Evolutionary conservation across 2,329 filamentous ascomycete genomes (phyloP).

Genomic region (Neofusicoccum umdonicola): DNA sequence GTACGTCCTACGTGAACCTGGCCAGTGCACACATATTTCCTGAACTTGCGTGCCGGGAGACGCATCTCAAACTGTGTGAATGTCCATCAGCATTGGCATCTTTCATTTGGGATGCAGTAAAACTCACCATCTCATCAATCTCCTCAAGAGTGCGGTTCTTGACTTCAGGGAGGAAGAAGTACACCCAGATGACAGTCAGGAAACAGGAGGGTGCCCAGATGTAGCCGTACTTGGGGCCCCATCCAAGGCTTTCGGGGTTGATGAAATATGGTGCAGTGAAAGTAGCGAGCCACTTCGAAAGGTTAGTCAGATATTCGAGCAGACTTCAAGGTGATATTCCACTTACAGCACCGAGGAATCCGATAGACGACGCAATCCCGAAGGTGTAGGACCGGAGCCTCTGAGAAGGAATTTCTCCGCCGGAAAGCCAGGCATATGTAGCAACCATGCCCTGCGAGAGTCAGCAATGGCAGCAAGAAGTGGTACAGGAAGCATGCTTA

Average conservation of each 20-base stretch:
- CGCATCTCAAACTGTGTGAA: slow-evolving; percentile 26
- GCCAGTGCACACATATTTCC: slow-evolving; percentile 31
- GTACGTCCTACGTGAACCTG: neutral
- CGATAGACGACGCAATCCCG: slow-evolving; percentile 52
- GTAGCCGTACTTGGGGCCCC: slow-evolving; percentile 56
- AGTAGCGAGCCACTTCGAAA: slow-evolving; percentile 49
- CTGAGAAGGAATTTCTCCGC: slow-evolving; percentile 58
- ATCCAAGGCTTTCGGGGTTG: slow-evolving; percentile 54
- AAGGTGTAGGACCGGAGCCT: slow-evolving; percentile 58
- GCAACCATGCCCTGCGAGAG: slow-evolving; percentile 44
- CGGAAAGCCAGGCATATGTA: slow-evolving; percentile 58
- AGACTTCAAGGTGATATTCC: neutral
- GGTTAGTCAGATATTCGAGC: neutral
- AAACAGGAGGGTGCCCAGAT: slow-evolving; percentile 38
- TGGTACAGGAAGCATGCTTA: neutral
- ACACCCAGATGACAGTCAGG: slow-evolving; percentile 35
- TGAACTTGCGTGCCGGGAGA: slow-evolving; percentile 30
- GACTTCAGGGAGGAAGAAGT: slow-evolving; percentile 33
- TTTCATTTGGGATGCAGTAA: too few species aligned
- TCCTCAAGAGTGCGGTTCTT: slow-evolving; percentile 41
- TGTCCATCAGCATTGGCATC: too few species aligned
- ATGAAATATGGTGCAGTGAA: slow-evolving; percentile 61
- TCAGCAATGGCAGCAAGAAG: neutral
- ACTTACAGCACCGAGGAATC: slow-evolving; percentile 50
- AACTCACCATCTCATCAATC: slow-evolving; percentile 30